A percentile compares a stretch with the other conserved stretches of the same genome.
Conservation (phyloP, 75 land plant genomes). For the Sequoia sempervirens region DNA sequence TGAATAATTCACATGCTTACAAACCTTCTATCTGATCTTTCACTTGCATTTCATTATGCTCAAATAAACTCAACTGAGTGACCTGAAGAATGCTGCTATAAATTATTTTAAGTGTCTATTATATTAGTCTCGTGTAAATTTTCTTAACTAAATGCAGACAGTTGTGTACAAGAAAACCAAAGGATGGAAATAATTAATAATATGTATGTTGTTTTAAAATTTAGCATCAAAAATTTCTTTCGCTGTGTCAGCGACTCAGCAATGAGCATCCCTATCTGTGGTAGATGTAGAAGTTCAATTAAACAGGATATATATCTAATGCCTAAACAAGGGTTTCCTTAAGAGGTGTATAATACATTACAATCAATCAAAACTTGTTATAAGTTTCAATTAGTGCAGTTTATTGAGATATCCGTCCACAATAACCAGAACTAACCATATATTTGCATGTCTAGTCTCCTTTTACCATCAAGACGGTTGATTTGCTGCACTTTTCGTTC, state of each 20-base stretch:
- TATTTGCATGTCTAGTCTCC: too few species aligned
- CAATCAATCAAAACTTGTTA: too few species aligned
- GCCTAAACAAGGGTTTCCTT: too few species aligned
- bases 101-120: not conserved
- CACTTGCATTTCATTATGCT: not conserved
- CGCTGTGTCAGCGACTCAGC: too few species aligned
- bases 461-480: too few species aligned
- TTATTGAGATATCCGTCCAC: too few species aligned
- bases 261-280: not conserved
- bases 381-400: too few species aligned
- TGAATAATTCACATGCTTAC: not conserved
- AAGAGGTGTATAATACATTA: too few species aligned
- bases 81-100: not conserved
- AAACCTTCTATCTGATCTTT: not conserved
- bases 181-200: not conserved
- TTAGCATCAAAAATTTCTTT: too few species aligned
- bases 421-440: too few species aligned
- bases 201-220: not conserved
- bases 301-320: too few species aligned
- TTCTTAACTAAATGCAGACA: not conserved
- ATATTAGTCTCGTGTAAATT: not conserved
- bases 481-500: not conserved
- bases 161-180: not conserved
- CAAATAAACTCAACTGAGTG: not conserved
- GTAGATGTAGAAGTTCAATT: not conserved